Evolutionary conservation across 1,139 yeast genomes (phyloP).

Genomic region (Lodderomyces pseudojiufengensis): DNA sequence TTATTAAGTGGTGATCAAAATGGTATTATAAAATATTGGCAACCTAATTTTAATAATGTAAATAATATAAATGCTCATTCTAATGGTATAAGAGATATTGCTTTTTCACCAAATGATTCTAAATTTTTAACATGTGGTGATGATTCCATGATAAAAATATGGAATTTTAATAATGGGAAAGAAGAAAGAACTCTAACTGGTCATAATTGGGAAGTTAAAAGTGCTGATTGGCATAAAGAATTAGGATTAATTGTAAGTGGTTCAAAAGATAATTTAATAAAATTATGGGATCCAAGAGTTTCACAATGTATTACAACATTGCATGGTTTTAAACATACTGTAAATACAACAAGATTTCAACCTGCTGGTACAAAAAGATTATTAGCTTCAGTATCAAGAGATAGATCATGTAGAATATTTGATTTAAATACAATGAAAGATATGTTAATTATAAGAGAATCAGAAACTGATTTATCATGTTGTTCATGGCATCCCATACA

Average conservation of each 20-base stretch:
- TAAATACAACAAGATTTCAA: slow-evolving; percentile 80
- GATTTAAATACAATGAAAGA: slow-evolving; percentile 85
- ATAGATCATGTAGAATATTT: slow-evolving; percentile 81
- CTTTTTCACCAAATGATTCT: slow-evolving; percentile 86
- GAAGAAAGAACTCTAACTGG: slow-evolving; percentile 82
- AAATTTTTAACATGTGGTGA: slow-evolving; percentile 91
- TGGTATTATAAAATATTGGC: slow-evolving; percentile 93
- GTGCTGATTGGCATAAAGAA: slow-evolving; percentile 94
- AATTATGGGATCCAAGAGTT: slow-evolving; percentile 93
- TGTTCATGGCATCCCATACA: slow-evolving; percentile 93
- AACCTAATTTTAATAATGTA: slow-evolving; percentile 94
- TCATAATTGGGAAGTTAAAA: slow-evolving; percentile 98
- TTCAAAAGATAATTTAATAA: slow-evolving; percentile 88
- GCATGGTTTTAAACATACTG: slow-evolving; percentile 92
- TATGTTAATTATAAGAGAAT: slow-evolving; percentile 65
- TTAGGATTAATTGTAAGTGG: slow-evolving; percentile 83
- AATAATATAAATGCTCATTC: slow-evolving; percentile 78
- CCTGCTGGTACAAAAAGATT: slow-evolving; percentile 63
- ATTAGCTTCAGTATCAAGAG: slow-evolving; percentile 84
- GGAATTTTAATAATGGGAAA: slow-evolving; percentile 89
- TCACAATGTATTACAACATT: slow-evolving; percentile 72
- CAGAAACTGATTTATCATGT: slow-evolving; percentile 82
- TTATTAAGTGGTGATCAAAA: slow-evolving; percentile 89
- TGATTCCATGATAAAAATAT: slow-evolving; percentile 82
- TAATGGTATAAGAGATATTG: slow-evolving; percentile 79